Evolutionary conservation across 345 rosid species (phyloP).

Genomic region (Boechera divaricarpa): DNA sequence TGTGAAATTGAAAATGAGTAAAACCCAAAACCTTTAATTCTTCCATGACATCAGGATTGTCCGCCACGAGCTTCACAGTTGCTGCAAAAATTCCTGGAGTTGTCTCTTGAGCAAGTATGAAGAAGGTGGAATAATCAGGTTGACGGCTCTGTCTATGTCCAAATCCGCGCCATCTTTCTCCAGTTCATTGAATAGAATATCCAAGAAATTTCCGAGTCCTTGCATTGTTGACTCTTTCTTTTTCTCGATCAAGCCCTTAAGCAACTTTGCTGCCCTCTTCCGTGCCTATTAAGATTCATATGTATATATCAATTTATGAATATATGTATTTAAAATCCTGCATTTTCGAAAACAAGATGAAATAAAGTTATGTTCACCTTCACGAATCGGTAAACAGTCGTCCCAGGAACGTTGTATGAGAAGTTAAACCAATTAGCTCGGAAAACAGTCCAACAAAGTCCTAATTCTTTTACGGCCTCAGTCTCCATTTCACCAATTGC

Average conservation of each 20-base stretch:
- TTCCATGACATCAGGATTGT: not conserved
- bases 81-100: not conserved
- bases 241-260: not conserved
- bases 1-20: not conserved
- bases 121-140: constrained; percentile 3
- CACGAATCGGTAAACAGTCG: not conserved
- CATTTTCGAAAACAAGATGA: too few species aligned
- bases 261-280: not conserved
- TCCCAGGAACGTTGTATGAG: not conserved
- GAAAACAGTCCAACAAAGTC: not conserved
- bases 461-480: not conserved
- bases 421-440: not conserved
- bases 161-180: not conserved
- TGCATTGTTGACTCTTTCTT: not conserved
- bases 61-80: not conserved
- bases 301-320: too few species aligned
- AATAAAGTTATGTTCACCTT: not conserved
- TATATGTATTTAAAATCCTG: too few species aligned
- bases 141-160: not conserved
- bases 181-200: not conserved
- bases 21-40: not conserved
- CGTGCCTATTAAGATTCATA: not conserved
- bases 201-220: not conserved
- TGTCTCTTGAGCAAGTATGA: not conserved
- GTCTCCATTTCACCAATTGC: not conserved